A percentile compares a stretch with the other conserved stretches of the same genome.
phyloP scores from a whole-genome alignment of 208 protist species.

The Crithidia acanthocephali region DNA sequence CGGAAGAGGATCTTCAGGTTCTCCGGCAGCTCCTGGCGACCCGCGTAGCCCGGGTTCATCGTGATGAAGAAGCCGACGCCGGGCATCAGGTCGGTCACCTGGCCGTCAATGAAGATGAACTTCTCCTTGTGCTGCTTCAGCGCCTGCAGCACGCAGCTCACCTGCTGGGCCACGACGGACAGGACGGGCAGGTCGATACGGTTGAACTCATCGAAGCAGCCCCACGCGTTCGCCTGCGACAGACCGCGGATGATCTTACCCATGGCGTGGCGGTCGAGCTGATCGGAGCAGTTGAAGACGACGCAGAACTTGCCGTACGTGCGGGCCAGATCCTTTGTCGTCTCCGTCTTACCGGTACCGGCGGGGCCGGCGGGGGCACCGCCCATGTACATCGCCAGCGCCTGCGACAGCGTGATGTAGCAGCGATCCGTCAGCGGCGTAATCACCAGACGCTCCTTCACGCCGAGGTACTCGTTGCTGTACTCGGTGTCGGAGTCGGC shows the following conservation, averaged over 20 bases:
- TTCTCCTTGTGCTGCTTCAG: slow-evolving; percentile 93
- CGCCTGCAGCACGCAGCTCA: slow-evolving; percentile 92
- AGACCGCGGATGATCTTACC: slow-evolving; percentile 96
- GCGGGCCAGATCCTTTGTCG: slow-evolving; percentile 95
- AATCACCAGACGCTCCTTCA: slow-evolving; percentile 95
- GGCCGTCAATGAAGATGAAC: slow-evolving; percentile 95
- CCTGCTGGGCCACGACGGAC: slow-evolving; percentile 95
- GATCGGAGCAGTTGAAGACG: slow-evolving; percentile 96
- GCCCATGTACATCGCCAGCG: slow-evolving; percentile 96
- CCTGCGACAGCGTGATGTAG: slow-evolving; percentile 97
- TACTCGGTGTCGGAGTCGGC: slow-evolving; percentile 95
- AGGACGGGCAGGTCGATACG: slow-evolving; percentile 95
- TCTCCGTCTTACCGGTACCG: slow-evolving; percentile 98
- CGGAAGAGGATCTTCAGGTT: slow-evolving; percentile 99
- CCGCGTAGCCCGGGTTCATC: slow-evolving; percentile 99
- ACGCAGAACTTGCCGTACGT: slow-evolving; percentile 96
- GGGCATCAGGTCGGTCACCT: slow-evolving; percentile 91
- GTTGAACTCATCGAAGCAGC: slow-evolving; percentile 96
- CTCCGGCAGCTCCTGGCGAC: slow-evolving; percentile 98
- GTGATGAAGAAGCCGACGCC: slow-evolving; percentile 98
- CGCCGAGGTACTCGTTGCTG: slow-evolving; percentile 96
- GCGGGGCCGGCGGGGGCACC: slow-evolving; percentile 96
- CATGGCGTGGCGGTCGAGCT: slow-evolving; percentile 95
- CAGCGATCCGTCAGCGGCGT: slow-evolving; percentile 95
- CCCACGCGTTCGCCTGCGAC: slow-evolving; percentile 95